phyloP scores from a whole-genome alignment of 2,329 filamentous ascomycete genomes.

The Penicillium sclerotigenum region DNA sequence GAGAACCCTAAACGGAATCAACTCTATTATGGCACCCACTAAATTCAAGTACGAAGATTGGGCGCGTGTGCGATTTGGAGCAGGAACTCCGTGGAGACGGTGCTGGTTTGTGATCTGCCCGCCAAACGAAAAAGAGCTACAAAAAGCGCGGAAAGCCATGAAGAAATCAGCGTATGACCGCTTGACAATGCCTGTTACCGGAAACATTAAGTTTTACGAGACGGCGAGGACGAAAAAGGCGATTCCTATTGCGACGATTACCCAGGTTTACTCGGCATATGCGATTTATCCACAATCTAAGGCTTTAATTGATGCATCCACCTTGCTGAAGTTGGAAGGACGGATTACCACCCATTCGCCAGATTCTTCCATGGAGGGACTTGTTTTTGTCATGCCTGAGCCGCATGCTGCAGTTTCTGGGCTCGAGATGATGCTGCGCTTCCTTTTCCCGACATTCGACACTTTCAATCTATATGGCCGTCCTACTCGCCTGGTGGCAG shows the following conservation, averaged over 20 bases:
- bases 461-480: conserved; percentile 89
- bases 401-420: conserved; percentile 85
- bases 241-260: conserved; percentile 84
- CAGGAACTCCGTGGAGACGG: conserved; percentile 90
- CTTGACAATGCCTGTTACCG: conserved; percentile 67
- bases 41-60: conserved; percentile 80
- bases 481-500: conserved; percentile 79
- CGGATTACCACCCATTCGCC: conserved; percentile 82
- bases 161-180: conserved; percentile 81
- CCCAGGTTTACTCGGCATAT: conserved; percentile 86
- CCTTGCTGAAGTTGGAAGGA: conserved; percentile 89
- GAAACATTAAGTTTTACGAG: conserved; percentile 93
- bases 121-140: conserved; percentile 87
- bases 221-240: conserved; percentile 91
- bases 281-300: conserved; percentile 95
- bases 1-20: conserved; percentile 83
- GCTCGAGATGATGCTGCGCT: conserved; percentile 92
- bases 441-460: conserved; percentile 90
- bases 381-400: conserved; percentile 98
- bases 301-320: conserved; percentile 89
- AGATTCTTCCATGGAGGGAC: conserved; percentile 78
- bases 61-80: conserved; percentile 92
- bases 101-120: conserved; percentile 96
- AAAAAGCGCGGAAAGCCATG: conserved; percentile 75
- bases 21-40: conserved; percentile 77